Evolutionary conservation across 1,139 yeast genomes (phyloP), one percentile per base, ranked within the genome.

Genomic region (Saccharomyces hybrid): DNA sequence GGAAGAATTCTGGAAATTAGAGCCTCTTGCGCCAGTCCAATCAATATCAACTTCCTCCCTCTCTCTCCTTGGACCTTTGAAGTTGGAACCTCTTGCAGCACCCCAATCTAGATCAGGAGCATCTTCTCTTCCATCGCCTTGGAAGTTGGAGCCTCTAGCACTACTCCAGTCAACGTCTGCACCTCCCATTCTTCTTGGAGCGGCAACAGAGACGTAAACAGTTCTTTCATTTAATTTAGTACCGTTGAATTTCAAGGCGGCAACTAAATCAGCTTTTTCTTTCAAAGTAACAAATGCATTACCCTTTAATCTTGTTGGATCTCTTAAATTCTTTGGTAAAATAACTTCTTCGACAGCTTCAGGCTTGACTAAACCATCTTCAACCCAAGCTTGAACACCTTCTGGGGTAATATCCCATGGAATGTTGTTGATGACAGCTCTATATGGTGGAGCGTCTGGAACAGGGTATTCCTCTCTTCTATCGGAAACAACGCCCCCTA

Each of bases 371-470:
- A 86, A 74, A 66, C 83, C 81, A 66, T 79, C 81, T 63, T 81
- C 85, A 59, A 91, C 83, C 75, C 88, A 86, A 49, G 81, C 81
- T 54, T 73, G 75, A 58, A 93, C 77, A 48, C 77, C 81, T 38
- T 77, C 82, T 70, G 91, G 97, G 55, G 77, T 73, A 49, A 82
- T 80, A 60, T 87, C 93, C 84, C 89, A 88, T 57, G 97, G 90
- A 69, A 95, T 80, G 73, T 91, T 90, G 68, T 83, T 82, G 63
- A 93, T 79, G 72, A 90, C 82, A 23, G 97, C 97, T 67, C 88
- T 86, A 78, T 74, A 95, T 54, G 99, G 99, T 31, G 97, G 91
- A 54, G 76, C 79, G 66, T 90, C 95, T 50, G 99, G 99, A 58
- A 95, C 78, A 48, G 96, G 96, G 66, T 75, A 86, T 66, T 84